Base-by-base conservation (phyloP, 495 filamentous ascomycete genomes). In the Neurospora tetraspora region DNA sequence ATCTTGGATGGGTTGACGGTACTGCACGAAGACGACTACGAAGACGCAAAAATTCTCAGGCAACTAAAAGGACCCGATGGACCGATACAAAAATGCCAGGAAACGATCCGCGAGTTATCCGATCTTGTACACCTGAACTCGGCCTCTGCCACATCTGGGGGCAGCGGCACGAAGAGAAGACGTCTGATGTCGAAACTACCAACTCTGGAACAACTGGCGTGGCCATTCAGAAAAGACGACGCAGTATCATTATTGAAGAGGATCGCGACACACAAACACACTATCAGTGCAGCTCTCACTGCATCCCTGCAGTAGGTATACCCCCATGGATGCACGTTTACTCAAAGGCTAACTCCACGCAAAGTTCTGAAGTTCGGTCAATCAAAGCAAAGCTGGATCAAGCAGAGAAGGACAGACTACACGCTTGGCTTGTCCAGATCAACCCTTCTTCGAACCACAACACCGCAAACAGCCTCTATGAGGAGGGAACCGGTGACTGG, bases 201-300 rank as follows among this genome's bases (percentile, higher is more conserved):
- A 23, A 36, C 45, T n/a, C 23, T 73, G 2, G 73, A 71, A 14
- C 0, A 16, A 12, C 69, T 74, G 27, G 76, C 76, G 0, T 80
- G 80, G 79, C 79, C 79, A 6, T 45, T 74, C 5, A 78, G 78
- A 65, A 73, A 69, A 27, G 73, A 68, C 34, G 73, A 71, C 16
- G 77, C 77, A 12, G 72, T 71, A 36, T 69, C 71, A 36, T 45
- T 79, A 43, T 68, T 82, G 23, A 76, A 75, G 27, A 71, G 74
- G 39, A 75, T 82, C 23, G 68, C 69, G 39, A 74, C 69, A 18
- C 72, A 80, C 73, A 81, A 79, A 27, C 38, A 73, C 4, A 80
- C 78, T 0, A 74, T 81, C 11, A 23, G 5, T 14, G 45, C 20
- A 53, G 45, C 45, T 53, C 45, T 53, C 20, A 53, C 45, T 53